Conservation (phyloP, 2,329 filamentous ascomycete species). For the Chlorencoelia australis region DNA sequence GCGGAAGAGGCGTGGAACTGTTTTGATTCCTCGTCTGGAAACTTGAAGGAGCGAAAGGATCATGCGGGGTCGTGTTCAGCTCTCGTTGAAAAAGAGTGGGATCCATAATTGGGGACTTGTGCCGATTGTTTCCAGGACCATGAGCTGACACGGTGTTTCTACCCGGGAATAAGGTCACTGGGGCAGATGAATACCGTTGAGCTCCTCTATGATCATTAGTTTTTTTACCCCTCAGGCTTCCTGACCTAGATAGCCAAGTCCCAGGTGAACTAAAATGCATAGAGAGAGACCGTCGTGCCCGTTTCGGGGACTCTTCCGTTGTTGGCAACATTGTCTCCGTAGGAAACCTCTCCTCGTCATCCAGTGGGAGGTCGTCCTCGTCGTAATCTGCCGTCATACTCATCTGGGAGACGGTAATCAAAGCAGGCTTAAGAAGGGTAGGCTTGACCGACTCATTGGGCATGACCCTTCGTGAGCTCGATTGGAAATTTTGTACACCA, state of each 20-base stretch:
- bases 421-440: conserved; percentile 24
- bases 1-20: conserved; percentile 45
- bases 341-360: conserved; percentile 14
- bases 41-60: conserved; percentile 16
- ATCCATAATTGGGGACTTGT: conserved; percentile 17
- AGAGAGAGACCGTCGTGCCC: conserved; percentile 44
- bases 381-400: conserved; percentile 12
- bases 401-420: conserved; percentile 16
- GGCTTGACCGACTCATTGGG: conserved; percentile 20
- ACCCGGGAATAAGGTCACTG: conserved; percentile 28
- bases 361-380: conserved; percentile 18
- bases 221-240: conserved; percentile 47
- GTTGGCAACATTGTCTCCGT: conserved; percentile 1
- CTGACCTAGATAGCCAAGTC: conserved; percentile 45
- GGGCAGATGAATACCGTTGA: conserved; percentile 45
- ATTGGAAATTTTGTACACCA: conserved; percentile 16
- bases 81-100: conserved; percentile 17
- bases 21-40: conserved; percentile 28
- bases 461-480: conserved; percentile 24
- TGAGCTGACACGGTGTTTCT: conserved; percentile 20
- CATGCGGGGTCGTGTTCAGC: conserved; percentile 14
- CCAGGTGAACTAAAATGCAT: conserved; percentile 48
- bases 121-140: conserved; percentile 12
- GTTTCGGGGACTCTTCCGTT: conserved; percentile 27
- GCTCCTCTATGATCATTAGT: conserved; percentile 34